Conservation (phyloP, 1,139 yeast genomes). For the Casaregolazyma lundiana region DNA sequence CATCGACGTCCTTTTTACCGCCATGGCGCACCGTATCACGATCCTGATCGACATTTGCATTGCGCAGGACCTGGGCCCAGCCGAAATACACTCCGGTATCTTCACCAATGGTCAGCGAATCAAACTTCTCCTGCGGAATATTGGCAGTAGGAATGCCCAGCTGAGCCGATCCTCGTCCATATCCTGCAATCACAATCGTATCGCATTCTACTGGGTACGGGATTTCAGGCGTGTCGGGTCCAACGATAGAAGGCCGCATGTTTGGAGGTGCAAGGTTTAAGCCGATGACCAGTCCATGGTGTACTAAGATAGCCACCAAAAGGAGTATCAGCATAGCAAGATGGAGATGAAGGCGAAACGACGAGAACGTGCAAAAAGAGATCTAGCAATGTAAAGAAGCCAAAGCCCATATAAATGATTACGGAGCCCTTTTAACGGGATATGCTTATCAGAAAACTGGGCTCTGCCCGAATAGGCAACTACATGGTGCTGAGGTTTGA, state of each 20-base stretch:
- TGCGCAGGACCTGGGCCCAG: slow-evolving; percentile 47
- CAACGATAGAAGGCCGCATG: slow-evolving; percentile 23
- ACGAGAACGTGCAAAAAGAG: too few species aligned
- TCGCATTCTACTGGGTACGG: slow-evolving; percentile 66
- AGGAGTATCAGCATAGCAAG: neutral
- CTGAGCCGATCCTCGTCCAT: slow-evolving; percentile 92
- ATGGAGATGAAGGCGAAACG: too few species aligned
- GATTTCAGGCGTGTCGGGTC: slow-evolving; percentile 46
- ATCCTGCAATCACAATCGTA: slow-evolving; percentile 71
- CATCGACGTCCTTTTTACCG: slow-evolving; percentile 37
- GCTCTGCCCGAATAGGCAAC: neutral
- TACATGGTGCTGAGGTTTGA: neutral
- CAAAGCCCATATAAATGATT: neutral
- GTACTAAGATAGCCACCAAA: neutral
- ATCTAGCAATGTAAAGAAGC: neutral
- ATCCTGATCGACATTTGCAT: slow-evolving; percentile 15
- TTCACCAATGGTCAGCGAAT: slow-evolving; percentile 37
- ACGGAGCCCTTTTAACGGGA: neutral
- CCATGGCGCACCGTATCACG: slow-evolving; percentile 7
- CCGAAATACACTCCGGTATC: slow-evolving; percentile 93
- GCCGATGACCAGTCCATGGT: neutral
- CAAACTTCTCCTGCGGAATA: slow-evolving; percentile 57
- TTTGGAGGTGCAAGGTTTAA: neutral
- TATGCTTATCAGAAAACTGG: neutral
- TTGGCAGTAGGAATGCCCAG: slow-evolving; percentile 96